phyloP scores from a whole-genome alignment of 768 basidiomycete species.

The Mycena alexandri region DNA sequence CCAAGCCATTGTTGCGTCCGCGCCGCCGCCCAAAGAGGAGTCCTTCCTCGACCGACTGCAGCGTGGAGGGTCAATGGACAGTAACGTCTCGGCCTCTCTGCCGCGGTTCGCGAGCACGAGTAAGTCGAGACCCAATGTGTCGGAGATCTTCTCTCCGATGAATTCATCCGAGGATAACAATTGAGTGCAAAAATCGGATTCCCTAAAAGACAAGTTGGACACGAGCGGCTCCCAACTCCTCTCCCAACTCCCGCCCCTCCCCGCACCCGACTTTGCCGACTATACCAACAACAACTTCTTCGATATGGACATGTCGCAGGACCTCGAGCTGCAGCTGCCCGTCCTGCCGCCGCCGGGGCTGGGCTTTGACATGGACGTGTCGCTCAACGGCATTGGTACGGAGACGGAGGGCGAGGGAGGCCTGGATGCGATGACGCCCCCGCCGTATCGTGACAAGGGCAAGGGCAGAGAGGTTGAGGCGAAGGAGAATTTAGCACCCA shows the following conservation, averaged over 20 bases:
- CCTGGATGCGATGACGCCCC: slow-evolving; percentile 55
- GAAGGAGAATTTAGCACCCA: slow-evolving; percentile 42
- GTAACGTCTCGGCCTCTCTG: slow-evolving; percentile 44
- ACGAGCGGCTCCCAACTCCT: neutral
- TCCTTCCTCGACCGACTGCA: slow-evolving; percentile 50
- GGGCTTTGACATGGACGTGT: slow-evolving; percentile 46
- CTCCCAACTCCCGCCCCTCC: slow-evolving; percentile 51
- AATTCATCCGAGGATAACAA: no score
- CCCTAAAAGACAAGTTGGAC: slow-evolving; percentile 37
- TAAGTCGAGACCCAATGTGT: slow-evolving; percentile 56
- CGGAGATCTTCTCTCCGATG: slow-evolving; percentile 66
- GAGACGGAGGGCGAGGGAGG: slow-evolving; percentile 42
- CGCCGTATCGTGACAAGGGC: slow-evolving; percentile 56
- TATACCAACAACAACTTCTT: slow-evolving; percentile 53
- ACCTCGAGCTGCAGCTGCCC: slow-evolving; percentile 56
- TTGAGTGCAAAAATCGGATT: slow-evolving; percentile 14
- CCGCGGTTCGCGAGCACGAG: slow-evolving; percentile 48
- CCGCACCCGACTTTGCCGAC: slow-evolving; percentile 59
- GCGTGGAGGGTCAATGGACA: slow-evolving; percentile 42
- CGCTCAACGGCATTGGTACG: slow-evolving; percentile 48
- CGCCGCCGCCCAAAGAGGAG: slow-evolving; percentile 36
- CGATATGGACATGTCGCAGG: slow-evolving; percentile 69
- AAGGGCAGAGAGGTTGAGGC: slow-evolving; percentile 50
- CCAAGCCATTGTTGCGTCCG: slow-evolving; percentile 45
- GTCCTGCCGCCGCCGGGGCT: slow-evolving; percentile 48